Evolutionary conservation across 2,329 filamentous ascomycete species (phyloP), one percentile per base, ranked within the genome.

Genomic region (Exophiala spinifera): DNA sequence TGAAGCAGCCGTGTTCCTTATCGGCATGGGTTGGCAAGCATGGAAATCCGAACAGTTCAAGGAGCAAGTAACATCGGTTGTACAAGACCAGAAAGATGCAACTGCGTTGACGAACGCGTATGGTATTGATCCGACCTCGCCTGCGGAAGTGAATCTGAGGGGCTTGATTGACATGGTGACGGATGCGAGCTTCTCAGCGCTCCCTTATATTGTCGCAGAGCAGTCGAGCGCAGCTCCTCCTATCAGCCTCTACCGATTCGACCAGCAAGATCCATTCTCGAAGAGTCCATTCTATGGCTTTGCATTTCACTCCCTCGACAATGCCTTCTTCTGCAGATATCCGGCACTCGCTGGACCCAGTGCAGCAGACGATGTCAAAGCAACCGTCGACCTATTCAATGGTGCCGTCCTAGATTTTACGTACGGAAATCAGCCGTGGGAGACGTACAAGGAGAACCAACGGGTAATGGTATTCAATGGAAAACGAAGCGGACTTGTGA

Each of bases 291-390:
- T 56, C 25, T 42, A 45, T 13, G 53, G 53, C 7, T 56, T 51
- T 31, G 53, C 53, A 2, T 56, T 48, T 34, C 53, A 56, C 21
- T 43, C 49, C 11, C 44, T 56, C 20, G 53, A 56, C 25, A 56
- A 56, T 21, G 20, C 48, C 10, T 56, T 56, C 49, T 56, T 56
- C 48, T 56, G 53, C 34, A 44, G 53, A 23, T 49, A 51, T 13
- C 53, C 53, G n/a, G 33, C 53, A 17, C 48, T 56, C 14, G 49
- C 53, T 2, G 53, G 53, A 25, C 48, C 53, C 13, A 21, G 36
- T 15, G 53, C 53, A 11, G 17, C 49, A 33, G 48, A 48, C 7
- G 34, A 56, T 15, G 19, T 25, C 20, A 42, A 37, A n/a, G 48
- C 42, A 21, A 56, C 53, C 8, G 53, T 45, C 20, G 17, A 56